Percentiles rank a stretch among this genome's conserved stretches.
These are phyloP conservation scores for Penicillium pancosmium DNA, from an alignment of 495 filamentous ascomycete genomes.

Conservation along the genomic window DNA sequence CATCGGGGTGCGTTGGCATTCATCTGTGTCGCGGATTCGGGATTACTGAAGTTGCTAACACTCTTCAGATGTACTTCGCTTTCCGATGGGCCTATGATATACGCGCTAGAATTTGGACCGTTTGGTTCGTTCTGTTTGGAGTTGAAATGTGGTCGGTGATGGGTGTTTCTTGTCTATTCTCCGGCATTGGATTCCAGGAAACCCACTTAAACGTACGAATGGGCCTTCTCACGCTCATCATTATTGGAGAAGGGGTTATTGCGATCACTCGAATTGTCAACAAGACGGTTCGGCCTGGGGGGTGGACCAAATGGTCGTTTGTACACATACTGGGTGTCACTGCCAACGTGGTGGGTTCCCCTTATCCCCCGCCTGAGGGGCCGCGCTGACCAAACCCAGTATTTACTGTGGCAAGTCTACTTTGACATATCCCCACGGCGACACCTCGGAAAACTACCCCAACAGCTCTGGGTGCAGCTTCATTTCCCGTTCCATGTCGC, in stretches of 20 bases:
- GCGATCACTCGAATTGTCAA: constrained; percentile 57
- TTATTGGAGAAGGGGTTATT: constrained; percentile 68
- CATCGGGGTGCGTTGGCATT: constrained; percentile 44
- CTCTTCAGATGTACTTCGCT: constrained; percentile 40
- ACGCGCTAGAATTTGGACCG: constrained; percentile 48
- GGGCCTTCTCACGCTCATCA: constrained; percentile 68
- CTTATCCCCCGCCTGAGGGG: background rate
- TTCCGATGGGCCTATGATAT: constrained; percentile 33
- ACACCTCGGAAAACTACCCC: constrained; percentile 53
- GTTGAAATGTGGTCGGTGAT: constrained; percentile 59
- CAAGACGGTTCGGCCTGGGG: constrained; percentile 56
- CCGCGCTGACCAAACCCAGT: constrained; percentile 37
- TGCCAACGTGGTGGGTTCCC: constrained; percentile 47
- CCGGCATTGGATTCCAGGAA: constrained; percentile 62
- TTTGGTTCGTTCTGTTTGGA: constrained; percentile 62
- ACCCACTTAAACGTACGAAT: constrained; percentile 68
- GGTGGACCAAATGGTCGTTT: constrained; percentile 53
- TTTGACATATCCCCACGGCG: constrained; percentile 57
- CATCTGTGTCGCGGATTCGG: background rate
- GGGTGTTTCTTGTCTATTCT: constrained; percentile 54
- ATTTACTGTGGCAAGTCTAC: constrained; percentile 72
- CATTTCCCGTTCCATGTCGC: constrained; percentile 73
- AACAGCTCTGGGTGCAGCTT: constrained; percentile 65
- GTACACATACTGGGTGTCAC: constrained; percentile 51
- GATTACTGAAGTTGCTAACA: background rate